Conservation (phyloP, 495 filamentous ascomycete species). For the Daldinia vernicosa region DNA sequence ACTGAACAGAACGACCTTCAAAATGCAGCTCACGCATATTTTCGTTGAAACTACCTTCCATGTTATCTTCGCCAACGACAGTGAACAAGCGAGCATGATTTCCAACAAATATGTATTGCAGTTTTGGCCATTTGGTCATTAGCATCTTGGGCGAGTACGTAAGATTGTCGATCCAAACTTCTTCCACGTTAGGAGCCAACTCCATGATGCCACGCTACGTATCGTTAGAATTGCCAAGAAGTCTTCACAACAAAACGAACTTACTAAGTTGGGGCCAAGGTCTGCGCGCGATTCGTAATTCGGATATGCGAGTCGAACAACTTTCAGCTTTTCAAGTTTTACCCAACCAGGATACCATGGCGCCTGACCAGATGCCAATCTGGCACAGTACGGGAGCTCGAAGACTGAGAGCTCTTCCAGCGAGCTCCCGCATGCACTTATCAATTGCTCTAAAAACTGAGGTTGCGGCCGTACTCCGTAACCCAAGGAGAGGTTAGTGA, state of each 20-base stretch:
- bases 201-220: constrained; percentile 15
- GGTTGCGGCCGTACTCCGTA: background rate
- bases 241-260: constrained; percentile 2
- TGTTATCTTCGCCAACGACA: background rate
- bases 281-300: background rate
- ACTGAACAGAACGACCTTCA: background rate
- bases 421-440: constrained; percentile 20
- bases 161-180: constrained; percentile 34
- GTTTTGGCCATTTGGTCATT: constrained; percentile 18
- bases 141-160: background rate
- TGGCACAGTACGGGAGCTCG: constrained; percentile 7
- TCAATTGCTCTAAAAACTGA: constrained; percentile 16
- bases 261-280: background rate
- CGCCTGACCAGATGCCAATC: background rate
- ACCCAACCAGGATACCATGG: constrained; percentile 31
- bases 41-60: background rate
- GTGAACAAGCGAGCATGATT: background rate
- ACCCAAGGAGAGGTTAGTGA: constrained; percentile 31
- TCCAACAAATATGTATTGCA: constrained; percentile 36
- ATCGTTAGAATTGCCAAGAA: constrained; percentile 18
- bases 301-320: constrained; percentile 17
- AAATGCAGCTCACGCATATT: constrained; percentile 33
- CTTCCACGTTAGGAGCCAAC: constrained; percentile 36
- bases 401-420: constrained; percentile 40
- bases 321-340: constrained; percentile 31